A percentile compares a stretch with the other conserved stretches of the same genome.
These are phyloP conservation scores for Candida pseudoglaebosa DNA, from an alignment of 805 yeast genomes.

Conservation along the genomic window DNA sequence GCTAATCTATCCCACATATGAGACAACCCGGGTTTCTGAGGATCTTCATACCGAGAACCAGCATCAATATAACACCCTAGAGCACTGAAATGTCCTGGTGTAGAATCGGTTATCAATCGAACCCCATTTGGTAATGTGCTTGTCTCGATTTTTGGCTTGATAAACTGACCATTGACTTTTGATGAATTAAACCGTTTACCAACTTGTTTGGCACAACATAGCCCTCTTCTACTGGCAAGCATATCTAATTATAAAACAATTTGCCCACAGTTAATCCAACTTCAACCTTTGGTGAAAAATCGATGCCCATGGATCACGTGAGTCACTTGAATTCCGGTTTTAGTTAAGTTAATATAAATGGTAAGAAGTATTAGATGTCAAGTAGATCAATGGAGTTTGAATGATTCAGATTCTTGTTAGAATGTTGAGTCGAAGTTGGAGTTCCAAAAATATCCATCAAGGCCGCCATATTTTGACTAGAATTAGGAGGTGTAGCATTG, in stretches of 20 bases:
- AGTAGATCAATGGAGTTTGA: neutral
- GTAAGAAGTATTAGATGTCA: constrained; percentile 1
- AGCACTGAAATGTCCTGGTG: constrained; percentile 89
- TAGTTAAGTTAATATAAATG: too few species aligned
- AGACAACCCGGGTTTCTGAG: constrained; percentile 61
- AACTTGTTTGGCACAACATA: neutral
- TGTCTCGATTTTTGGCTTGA: constrained; percentile 18
- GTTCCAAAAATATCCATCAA: constrained; percentile 6
- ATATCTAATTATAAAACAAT: neutral
- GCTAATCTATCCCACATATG: constrained; percentile 86
- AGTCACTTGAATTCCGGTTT: too few species aligned
- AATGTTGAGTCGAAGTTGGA: neutral
- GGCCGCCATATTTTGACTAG: constrained; percentile 2
- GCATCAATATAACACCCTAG: constrained; percentile 86
- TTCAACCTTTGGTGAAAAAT: neutral
- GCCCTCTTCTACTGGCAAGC: constrained; percentile 2
- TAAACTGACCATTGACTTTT: neutral
- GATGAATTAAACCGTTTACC: neutral
- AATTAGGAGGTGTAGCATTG: neutral
- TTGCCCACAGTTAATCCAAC: too few species aligned
- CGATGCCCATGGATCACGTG: neutral
- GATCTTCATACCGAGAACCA: constrained; percentile 80
- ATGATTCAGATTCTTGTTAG: neutral
- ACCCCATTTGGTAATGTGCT: constrained; percentile 67
- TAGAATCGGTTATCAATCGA: constrained; percentile 75